These are phyloP conservation scores for Parathielavia appendiculata DNA, from an alignment of 495 filamentous ascomycete genomes.

Conservation along the genomic window DNA sequence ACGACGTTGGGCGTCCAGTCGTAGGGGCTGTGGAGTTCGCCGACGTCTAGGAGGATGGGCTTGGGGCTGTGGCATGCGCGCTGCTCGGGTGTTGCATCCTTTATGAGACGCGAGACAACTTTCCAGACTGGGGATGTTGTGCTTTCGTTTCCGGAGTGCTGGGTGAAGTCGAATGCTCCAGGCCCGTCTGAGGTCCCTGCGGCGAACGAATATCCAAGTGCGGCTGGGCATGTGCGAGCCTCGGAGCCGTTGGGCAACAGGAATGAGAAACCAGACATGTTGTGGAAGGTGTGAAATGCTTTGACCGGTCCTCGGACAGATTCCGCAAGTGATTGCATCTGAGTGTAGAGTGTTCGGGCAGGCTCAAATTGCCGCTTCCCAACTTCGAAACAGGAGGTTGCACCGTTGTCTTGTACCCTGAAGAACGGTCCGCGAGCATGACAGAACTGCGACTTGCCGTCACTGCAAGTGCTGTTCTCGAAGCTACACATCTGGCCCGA, in stretches of 20 bases:
- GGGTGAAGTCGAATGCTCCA: slow-evolving; percentile 89
- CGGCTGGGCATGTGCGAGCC: slow-evolving; percentile 79
- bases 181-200: slow-evolving; percentile 93
- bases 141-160: slow-evolving; percentile 67
- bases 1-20: slow-evolving; percentile 90
- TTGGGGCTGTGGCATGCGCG: slow-evolving; percentile 75
- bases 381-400: slow-evolving; percentile 74
- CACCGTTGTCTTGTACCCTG: slow-evolving; percentile 62
- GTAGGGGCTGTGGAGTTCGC: slow-evolving; percentile 73
- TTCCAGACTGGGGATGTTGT: slow-evolving; percentile 81
- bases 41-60: slow-evolving; percentile 84
- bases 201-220: slow-evolving; percentile 88
- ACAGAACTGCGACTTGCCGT: slow-evolving; percentile 67
- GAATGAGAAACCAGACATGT: slow-evolving; percentile 72
- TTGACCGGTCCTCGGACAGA: slow-evolving; percentile 58
- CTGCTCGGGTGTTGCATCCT: slow-evolving; percentile 66
- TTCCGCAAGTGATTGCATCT: slow-evolving; percentile 44
- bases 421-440: slow-evolving; percentile 85
- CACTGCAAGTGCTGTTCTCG: slow-evolving; percentile 69
- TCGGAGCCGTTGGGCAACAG: slow-evolving; percentile 66
- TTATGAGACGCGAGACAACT: slow-evolving; percentile 66
- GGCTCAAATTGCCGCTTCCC: slow-evolving; percentile 67
- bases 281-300: slow-evolving; percentile 68
- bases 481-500: slow-evolving; percentile 65
- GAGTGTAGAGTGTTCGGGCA: slow-evolving; percentile 58